These are phyloP conservation scores for Debaryomyces prosopidis DNA, from an alignment of 805 yeast genomes.

Conservation along the genomic window DNA sequence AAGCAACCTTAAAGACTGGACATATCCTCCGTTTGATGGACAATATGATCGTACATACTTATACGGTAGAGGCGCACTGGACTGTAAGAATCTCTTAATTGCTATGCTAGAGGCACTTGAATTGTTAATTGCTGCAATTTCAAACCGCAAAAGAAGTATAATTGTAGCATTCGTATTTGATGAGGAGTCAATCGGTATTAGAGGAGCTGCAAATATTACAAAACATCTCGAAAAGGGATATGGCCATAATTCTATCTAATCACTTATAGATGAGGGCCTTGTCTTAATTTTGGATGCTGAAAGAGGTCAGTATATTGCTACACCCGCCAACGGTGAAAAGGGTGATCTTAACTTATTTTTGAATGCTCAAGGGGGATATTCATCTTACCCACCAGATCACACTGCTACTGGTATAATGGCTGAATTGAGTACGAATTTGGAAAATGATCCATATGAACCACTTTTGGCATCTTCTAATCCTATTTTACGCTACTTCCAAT, in stretches of 20 bases:
- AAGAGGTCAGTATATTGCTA: constrained; percentile 59
- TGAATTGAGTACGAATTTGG: constrained; percentile 57
- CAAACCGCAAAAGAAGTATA: constrained; percentile 59
- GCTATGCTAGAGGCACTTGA: constrained; percentile 69
- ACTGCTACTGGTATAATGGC: constrained; percentile 75
- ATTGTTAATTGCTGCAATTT: constrained; percentile 52
- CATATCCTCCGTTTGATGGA: constrained; percentile 59
- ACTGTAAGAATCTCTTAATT: constrained; percentile 70
- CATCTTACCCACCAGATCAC: constrained; percentile 77
- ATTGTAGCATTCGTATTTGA: constrained; percentile 73
- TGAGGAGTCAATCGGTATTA: constrained; percentile 68
- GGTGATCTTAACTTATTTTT: constrained; percentile 53
- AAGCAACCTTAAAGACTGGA: constrained; percentile 61
- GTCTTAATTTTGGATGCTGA: constrained; percentile 47
- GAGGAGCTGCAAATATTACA: constrained; percentile 60
- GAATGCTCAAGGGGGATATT: constrained; percentile 73
- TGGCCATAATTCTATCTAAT: constrained; percentile 60
- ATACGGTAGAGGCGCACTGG: constrained; percentile 80
- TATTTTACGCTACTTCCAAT: constrained; percentile 54
- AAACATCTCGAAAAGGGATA: constrained; percentile 48
- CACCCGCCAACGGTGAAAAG: constrained; percentile 48
- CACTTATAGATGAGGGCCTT: constrained; percentile 68
- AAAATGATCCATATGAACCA: constrained; percentile 53
- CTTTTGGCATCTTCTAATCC: constrained; percentile 58
- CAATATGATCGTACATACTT: constrained; percentile 63